Evolutionary conservation across 306 rosid species (phyloP).

Genomic region (Alnus rubra): DNA sequence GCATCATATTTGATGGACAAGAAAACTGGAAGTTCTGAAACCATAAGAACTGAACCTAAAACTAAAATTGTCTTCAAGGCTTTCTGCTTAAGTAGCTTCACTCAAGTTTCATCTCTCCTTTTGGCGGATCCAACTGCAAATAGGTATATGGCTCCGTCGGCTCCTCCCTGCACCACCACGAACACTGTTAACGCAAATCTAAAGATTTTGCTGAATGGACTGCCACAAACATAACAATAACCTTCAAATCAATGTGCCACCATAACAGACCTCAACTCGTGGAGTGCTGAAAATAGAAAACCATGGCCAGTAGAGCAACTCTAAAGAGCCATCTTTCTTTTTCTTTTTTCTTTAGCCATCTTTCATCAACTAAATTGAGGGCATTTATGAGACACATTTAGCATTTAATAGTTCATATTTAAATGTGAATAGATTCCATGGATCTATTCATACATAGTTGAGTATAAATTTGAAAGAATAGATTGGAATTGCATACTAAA

Average conservation of each 20-base stretch:
- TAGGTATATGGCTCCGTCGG: constrained; percentile 81
- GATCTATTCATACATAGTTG: background rate
- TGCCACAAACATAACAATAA: background rate
- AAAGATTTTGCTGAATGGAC: constrained; percentile 13
- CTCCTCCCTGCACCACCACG: constrained; percentile 70
- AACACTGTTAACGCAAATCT: background rate
- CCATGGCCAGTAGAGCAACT: background rate
- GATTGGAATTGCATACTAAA: constrained; percentile 2
- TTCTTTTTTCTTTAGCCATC: too few relatives aligned
- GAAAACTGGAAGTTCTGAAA: background rate
- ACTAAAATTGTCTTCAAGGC: background rate
- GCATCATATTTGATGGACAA: background rate
- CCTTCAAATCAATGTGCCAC: constrained; percentile 4
- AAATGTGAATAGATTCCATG: background rate
- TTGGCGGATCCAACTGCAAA: constrained; percentile 74
- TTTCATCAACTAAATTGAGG: background rate
- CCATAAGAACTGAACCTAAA: background rate
- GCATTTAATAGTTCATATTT: background rate
- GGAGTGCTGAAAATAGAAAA: background rate
- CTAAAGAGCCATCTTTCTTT: background rate
- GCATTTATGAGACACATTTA: background rate
- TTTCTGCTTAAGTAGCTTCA: constrained; percentile 22
- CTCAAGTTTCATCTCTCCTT: constrained; percentile 61
- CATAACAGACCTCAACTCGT: background rate
- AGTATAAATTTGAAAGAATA: constrained; percentile 4